A percentile compares a stretch with the other conserved stretches of the same genome.
Evolutionary conservation across 805 yeast genomes (phyloP).

Genomic region (Nematodospora valgi): DNA sequence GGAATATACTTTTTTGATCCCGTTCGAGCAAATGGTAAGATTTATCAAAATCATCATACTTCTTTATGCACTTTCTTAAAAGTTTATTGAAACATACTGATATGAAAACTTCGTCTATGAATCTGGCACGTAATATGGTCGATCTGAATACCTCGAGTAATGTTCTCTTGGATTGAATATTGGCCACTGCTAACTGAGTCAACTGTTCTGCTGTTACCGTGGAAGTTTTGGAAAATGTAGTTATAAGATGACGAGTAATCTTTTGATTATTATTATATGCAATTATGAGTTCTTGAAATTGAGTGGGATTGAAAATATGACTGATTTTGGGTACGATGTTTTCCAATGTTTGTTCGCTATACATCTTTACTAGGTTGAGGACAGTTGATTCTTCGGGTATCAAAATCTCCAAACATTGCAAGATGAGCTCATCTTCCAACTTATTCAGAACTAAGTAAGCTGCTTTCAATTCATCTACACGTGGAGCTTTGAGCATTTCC

Average conservation of each 20-base stretch:
- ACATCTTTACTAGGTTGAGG: no score
- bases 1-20: slow-evolving; percentile 12
- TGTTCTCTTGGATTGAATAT: slow-evolving; percentile 1
- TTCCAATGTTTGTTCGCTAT: background rate
- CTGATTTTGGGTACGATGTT: background rate
- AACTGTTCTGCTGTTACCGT: background rate
- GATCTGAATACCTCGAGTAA: slow-evolving; percentile 10
- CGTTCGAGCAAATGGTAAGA: background rate
- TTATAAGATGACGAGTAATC: background rate
- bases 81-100: slow-evolving; percentile 3
- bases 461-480: background rate
- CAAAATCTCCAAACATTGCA: background rate
- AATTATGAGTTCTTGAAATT: slow-evolving; percentile 4
- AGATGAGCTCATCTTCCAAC: background rate
- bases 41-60: background rate
- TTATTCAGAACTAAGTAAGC: no score
- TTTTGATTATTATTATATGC: background rate
- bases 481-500: background rate
- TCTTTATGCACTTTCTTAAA: background rate
- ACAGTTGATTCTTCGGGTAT: no score
- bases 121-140: slow-evolving; percentile 2
- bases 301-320: background rate
- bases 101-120: slow-evolving; percentile 5
- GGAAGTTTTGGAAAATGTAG: background rate
- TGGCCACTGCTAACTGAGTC: background rate